Percentiles rank a stretch among this genome's conserved stretches.
Evolutionary conservation across 768 basidiomycete genomes (phyloP).

Genomic region (Pleurotus platypus): DNA sequence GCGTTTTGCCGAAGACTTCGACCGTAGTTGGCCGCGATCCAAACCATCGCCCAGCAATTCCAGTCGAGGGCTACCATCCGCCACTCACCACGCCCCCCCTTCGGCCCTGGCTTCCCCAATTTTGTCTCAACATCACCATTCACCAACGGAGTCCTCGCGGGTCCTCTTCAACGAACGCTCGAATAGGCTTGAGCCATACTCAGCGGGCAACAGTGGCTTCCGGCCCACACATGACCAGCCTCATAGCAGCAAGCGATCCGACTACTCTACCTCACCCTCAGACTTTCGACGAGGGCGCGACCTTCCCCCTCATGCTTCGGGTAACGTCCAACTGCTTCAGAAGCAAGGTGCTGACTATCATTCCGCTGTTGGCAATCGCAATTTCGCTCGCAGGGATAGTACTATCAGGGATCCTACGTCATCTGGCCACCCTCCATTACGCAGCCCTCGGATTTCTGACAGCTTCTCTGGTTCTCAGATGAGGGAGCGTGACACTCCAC

Average conservation of each 20-base stretch:
- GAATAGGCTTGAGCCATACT: constrained; percentile 83
- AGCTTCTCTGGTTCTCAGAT: constrained; percentile 9
- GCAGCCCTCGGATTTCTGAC: constrained; percentile 32
- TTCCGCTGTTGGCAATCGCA: neutral
- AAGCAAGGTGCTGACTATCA: constrained; percentile 38
- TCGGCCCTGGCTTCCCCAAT: constrained; percentile 28
- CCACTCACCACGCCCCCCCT: constrained; percentile 15
- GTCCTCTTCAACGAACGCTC: constrained; percentile 95
- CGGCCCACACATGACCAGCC: constrained; percentile 34
- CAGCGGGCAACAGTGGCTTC: constrained; percentile 29
- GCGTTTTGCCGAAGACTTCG: constrained; percentile 90
- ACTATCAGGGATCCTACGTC: constrained; percentile 17
- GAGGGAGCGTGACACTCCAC: neutral
- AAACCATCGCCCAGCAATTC: constrained; percentile 43
- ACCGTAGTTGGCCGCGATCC: constrained; percentile 92
- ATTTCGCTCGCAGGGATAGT: neutral
- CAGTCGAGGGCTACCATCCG: constrained; percentile 35
- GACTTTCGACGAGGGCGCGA: constrained; percentile 48
- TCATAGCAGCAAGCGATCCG: constrained; percentile 44
- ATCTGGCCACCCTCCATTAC: constrained; percentile 34
- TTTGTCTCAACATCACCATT: constrained; percentile 33
- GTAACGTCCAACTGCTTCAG: constrained; percentile 56
- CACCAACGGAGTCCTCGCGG: constrained; percentile 58
- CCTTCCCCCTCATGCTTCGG: constrained; percentile 29
- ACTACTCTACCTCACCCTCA: constrained; percentile 28